Percentiles rank a stretch among this genome's conserved stretches.
Evolutionary conservation across 768 basidiomycete species (phyloP).

Genomic region (Lactifluus volemus): DNA sequence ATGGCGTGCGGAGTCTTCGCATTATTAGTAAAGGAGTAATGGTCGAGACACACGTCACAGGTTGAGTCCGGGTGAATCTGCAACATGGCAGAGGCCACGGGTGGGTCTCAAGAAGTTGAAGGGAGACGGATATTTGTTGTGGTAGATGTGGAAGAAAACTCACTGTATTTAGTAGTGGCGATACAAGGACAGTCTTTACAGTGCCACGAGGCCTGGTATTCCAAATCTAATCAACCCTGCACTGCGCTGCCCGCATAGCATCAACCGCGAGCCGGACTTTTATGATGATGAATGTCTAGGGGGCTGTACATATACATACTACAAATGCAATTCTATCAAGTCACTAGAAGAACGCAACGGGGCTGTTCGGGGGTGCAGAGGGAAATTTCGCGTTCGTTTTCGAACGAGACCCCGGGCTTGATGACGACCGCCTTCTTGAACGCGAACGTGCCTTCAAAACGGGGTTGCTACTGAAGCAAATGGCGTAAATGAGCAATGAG

Average conservation of each 20-base stretch:
- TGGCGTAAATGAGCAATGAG: conserved; percentile 9
- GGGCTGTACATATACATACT: background rate
- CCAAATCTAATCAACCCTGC: conserved; percentile 4
- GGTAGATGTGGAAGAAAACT: conserved; percentile 3
- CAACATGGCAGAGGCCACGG: conserved; percentile 32
- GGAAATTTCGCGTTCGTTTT: conserved; percentile 5
- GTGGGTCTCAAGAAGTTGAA: background rate
- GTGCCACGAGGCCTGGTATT: conserved; percentile 1
- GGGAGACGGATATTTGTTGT: background rate
- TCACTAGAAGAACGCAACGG: conserved; percentile 3
- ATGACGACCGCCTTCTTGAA: conserved; percentile 8
- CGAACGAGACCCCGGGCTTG: conserved; percentile 1
- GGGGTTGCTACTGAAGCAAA: conserved; percentile 8
- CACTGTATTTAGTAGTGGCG: conserved; percentile 14
- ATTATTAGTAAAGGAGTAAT: conserved; percentile 44
- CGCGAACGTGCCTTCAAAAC: conserved; percentile 13
- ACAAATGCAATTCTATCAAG: background rate
- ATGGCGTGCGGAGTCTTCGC: conserved; percentile 57
- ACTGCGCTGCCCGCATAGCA: background rate
- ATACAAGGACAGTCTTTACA: background rate
- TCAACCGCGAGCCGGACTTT: background rate
- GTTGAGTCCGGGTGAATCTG: conserved; percentile 60
- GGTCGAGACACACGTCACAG: conserved; percentile 70
- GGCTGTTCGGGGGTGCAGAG: conserved; percentile 15
- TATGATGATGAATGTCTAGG: background rate